Percentiles rank a stretch among this genome's conserved stretches.
These are phyloP conservation scores for Ascocoryne sarcoides DNA, from an alignment of 2,329 filamentous ascomycete genomes.

Conservation along the genomic window DNA sequence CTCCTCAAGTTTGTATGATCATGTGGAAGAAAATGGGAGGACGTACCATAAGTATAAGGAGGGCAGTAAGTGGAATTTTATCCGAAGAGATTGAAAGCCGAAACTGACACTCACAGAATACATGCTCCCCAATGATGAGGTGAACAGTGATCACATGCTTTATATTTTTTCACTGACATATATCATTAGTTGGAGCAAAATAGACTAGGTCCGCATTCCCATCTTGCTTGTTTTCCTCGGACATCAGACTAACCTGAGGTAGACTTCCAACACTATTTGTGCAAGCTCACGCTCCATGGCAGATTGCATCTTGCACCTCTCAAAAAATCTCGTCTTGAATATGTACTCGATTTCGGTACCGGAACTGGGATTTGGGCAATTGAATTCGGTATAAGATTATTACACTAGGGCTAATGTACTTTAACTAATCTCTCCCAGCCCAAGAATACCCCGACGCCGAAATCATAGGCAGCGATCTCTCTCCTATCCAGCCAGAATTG, in stretches of 20 bases:
- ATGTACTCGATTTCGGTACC: conserved; percentile 3
- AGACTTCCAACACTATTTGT: conserved; percentile 12
- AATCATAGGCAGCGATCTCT: conserved; percentile 3
- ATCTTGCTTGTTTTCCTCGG: not conserved
- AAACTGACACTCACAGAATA: not conserved
- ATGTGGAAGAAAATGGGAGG: conserved; percentile 8
- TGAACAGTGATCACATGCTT: conserved; percentile 1
- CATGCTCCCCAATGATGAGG: conserved; percentile 3
- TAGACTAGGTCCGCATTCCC: conserved; percentile 1
- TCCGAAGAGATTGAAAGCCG: not conserved
- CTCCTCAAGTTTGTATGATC: not conserved
- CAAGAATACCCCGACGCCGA: conserved; percentile 2
- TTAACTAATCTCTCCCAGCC: conserved; percentile 9
- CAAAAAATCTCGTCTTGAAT: not conserved
- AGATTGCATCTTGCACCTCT: conserved; percentile 14
- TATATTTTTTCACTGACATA: not conserved
- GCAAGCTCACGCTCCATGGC: conserved; percentile 6
- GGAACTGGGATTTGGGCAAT: no score
- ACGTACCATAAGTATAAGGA: conserved; percentile 10
- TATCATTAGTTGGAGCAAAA: conserved; percentile 5
- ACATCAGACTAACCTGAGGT: not conserved
- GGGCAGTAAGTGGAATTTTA: conserved; percentile 2
- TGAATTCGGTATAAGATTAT: conserved; percentile 16
- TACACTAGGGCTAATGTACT: not conserved
- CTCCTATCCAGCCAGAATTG: conserved; percentile 4